phyloP scores from a whole-genome alignment of 176 grass and related monocot species.

The Chloris gayana region DNA sequence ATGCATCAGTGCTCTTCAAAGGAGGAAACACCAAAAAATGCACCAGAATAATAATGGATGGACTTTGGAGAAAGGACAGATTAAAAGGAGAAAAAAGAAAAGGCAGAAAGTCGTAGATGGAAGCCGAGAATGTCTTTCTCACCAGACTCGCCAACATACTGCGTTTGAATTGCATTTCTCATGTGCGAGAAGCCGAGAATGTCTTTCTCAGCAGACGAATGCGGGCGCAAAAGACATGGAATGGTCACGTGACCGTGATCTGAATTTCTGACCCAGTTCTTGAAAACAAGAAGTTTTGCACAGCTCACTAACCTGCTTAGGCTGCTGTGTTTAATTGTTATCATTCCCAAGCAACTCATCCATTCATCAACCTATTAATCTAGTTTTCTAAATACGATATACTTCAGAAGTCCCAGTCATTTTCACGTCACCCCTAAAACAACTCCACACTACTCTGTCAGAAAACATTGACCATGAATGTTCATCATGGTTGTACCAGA shows the following conservation, averaged over 20 bases:
- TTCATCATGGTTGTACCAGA: background rate
- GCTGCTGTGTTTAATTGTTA: background rate
- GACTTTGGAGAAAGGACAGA: no score
- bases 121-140: background rate
- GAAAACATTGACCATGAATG: background rate
- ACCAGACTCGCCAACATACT: background rate
- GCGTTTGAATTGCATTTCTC: constrained; percentile 8
- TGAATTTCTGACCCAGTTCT: background rate
- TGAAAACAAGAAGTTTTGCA: background rate
- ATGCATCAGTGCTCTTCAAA: background rate
- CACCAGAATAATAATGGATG: background rate
- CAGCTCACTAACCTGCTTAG: background rate
- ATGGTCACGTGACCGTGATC: background rate
- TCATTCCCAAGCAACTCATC: background rate
- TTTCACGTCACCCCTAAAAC: background rate
- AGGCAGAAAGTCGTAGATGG: background rate
- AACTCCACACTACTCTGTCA: background rate
- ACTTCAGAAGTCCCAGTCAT: constrained; percentile 26
- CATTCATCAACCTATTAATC: background rate
- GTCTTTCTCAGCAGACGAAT: background rate
- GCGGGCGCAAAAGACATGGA: background rate
- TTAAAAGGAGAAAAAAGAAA: no score
- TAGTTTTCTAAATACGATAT: background rate
- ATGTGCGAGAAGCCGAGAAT: constrained; percentile 5
- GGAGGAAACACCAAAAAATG: background rate